Evolutionary conservation across 495 filamentous ascomycete species (phyloP), one percentile per base, ranked within the genome.

Genomic region (Aspergillus affinis): DNA sequence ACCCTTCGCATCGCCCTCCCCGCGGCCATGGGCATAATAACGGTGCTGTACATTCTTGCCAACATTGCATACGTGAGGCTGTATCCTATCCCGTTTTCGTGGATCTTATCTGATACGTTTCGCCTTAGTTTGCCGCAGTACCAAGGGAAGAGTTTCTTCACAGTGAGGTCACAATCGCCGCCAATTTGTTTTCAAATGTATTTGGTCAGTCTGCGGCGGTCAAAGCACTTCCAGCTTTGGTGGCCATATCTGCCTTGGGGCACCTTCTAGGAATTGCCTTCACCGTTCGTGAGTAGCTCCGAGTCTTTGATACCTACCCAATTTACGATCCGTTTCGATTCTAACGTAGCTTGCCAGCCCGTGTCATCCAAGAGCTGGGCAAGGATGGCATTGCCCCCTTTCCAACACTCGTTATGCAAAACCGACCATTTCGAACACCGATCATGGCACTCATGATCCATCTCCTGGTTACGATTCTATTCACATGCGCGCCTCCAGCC

Each of bases 361-460:
- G 86, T 6, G 73, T 88, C 3, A 86, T 86, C 63, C 83, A 87
- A 71, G 86, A 88, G 72, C 68, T 88, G 4, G 86, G 82, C n/a
- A 81, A 81, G 58, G 82, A 87, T 69, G 86, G 85, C 13, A 84
- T 90, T 57, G 78, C 89, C 6, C 88, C 89, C 0, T 90, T 82
- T 56, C 82, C 85, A 10, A 73, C 73, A 17, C 66, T 85, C 21
- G 68, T 88, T 10, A 82, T 88, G 12, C 86, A 86, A 0, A 84
- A 83, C 23, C 80, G 80, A 46, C 88, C 88, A 0, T 90, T 90
- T 61, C 78, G 81, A 47, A 82, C 89, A 3, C 87, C 87, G 0
- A 66, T 87, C 13, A 78, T 81, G 0, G 83, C 80, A 0, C 74
- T 90, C 0, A 72, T 86, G 10, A 76, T 87, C 0, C 85, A 89